Percentiles rank a stretch among this genome's conserved stretches.
phyloP scores from a whole-genome alignment of 192 early-diverging fungal genomes.

The Coemansia sp. region DNA sequence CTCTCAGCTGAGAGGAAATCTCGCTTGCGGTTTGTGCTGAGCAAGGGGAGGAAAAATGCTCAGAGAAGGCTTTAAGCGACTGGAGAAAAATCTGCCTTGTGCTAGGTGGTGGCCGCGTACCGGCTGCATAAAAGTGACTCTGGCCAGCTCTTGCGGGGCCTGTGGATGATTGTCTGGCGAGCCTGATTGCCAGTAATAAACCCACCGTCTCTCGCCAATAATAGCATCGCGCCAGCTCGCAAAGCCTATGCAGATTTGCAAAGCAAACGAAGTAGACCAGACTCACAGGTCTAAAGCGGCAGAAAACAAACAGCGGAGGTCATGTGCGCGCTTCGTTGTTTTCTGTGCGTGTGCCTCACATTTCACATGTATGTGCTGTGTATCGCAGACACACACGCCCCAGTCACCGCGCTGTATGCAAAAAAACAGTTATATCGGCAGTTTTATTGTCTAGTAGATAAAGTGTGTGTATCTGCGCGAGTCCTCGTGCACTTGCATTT shows the following conservation, averaged over 20 bases:
- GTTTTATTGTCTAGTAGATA: slow-evolving; percentile 52
- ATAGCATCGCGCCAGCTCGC: background rate
- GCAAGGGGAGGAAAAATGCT: no score
- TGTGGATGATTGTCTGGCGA: background rate
- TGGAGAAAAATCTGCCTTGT: no score
- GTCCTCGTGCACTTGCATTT: slow-evolving; percentile 87
- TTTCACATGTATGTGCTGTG: background rate
- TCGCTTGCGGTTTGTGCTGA: no score
- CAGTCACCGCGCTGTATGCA: no score
- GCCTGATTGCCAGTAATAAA: background rate
- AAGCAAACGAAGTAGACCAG: background rate
- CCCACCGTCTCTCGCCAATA: background rate
- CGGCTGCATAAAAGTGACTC: no score
- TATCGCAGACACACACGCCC: no score
- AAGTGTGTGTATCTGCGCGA: slow-evolving; percentile 70
- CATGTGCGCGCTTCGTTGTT: background rate
- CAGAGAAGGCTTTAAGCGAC: no score
- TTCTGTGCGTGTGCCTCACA: background rate
- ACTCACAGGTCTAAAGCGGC: background rate
- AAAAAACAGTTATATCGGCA: no score
- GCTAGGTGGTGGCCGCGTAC: no score
- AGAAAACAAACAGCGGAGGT: background rate
- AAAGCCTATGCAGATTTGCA: background rate
- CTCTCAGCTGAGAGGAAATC: no score
- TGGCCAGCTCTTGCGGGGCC: no score